phyloP scores from a whole-genome alignment of 768 basidiomycete genomes.

The Scleroderma citrinum region DNA sequence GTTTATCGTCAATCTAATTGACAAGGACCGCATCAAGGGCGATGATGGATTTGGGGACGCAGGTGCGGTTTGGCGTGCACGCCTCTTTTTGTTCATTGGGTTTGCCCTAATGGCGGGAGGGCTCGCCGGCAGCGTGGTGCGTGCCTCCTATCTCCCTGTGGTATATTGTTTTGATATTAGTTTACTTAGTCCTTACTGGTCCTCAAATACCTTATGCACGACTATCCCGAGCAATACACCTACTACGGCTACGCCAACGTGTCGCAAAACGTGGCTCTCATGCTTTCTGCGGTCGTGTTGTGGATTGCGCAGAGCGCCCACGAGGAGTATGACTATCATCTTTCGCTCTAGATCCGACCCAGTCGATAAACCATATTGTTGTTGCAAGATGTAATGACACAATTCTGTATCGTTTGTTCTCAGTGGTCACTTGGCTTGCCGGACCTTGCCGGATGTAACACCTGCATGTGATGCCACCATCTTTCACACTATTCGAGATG shows the following conservation, averaged over 20 bases:
- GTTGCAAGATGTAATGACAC: too few species aligned
- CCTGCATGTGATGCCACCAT: too few species aligned
- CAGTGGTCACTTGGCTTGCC: too few species aligned
- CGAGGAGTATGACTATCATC: slow-evolving; percentile 90
- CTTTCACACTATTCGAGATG: too few species aligned
- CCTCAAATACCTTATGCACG: slow-evolving; percentile 80
- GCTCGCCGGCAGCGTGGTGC: slow-evolving; percentile 90
- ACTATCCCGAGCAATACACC: slow-evolving; percentile 66
- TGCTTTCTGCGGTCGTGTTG: slow-evolving; percentile 80
- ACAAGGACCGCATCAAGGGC: slow-evolving; percentile 82
- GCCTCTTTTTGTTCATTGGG: slow-evolving; percentile 87
- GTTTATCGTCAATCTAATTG: slow-evolving; percentile 88
- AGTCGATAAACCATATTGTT: too few species aligned
- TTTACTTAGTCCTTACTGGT: slow-evolving; percentile 69
- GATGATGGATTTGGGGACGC: slow-evolving; percentile 75
- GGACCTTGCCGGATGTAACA: too few species aligned
- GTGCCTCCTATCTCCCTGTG: slow-evolving; percentile 27
- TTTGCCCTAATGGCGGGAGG: slow-evolving; percentile 98
- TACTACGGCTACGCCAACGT: slow-evolving; percentile 96
- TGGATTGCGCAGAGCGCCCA: slow-evolving; percentile 88
- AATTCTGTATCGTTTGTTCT: too few species aligned
- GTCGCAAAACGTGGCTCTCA: slow-evolving; percentile 82
- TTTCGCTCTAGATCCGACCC: slow-evolving; percentile 49
- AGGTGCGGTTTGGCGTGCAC: slow-evolving; percentile 84
- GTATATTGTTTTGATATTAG: not conserved